Conservation (phyloP, 1,284 basidiomycete genomes). For the Blastosporella zonata region DNA sequence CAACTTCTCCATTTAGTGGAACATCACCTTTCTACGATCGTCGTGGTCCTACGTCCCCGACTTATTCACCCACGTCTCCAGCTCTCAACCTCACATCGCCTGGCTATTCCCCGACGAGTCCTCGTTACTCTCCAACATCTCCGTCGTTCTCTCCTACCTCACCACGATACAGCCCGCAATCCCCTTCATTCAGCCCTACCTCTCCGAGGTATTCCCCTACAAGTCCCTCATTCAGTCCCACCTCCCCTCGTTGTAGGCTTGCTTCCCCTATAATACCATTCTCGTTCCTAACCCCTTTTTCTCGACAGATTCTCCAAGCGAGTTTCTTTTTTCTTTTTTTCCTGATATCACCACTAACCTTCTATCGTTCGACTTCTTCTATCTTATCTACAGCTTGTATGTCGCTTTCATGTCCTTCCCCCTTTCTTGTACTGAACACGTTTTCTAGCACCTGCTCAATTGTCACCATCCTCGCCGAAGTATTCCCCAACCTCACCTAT, state of each 20-base stretch:
- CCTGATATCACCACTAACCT: conserved; percentile 19
- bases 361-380: conserved; percentile 18
- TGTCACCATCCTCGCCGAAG: conserved; percentile 82
- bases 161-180: conserved; percentile 78
- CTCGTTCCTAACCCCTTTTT: conserved; percentile 27
- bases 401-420: neutral
- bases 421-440: conserved; percentile 10
- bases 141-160: conserved; percentile 87
- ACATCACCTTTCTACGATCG: conserved; percentile 79
- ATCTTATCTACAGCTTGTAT: conserved; percentile 41
- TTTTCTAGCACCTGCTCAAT: conserved; percentile 60
- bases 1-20: conserved; percentile 74
- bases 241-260: conserved; percentile 75
- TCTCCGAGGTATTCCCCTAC: conserved; percentile 84
- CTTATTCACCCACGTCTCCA: conserved; percentile 84
- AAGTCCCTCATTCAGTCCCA: conserved; percentile 85
- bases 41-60: conserved; percentile 72
- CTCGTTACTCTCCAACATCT: conserved; percentile 81
- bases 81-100: conserved; percentile 79
- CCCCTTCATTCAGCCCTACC: conserved; percentile 83
- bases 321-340: conserved; percentile 31
- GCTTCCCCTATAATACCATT: conserved; percentile 15
- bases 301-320: conserved; percentile 72
- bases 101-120: conserved; percentile 86
- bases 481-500: conserved; percentile 83